Evolutionary conservation across 192 early-diverging fungal genomes (phyloP).

Genomic region (Backusella mclennaniae): DNA sequence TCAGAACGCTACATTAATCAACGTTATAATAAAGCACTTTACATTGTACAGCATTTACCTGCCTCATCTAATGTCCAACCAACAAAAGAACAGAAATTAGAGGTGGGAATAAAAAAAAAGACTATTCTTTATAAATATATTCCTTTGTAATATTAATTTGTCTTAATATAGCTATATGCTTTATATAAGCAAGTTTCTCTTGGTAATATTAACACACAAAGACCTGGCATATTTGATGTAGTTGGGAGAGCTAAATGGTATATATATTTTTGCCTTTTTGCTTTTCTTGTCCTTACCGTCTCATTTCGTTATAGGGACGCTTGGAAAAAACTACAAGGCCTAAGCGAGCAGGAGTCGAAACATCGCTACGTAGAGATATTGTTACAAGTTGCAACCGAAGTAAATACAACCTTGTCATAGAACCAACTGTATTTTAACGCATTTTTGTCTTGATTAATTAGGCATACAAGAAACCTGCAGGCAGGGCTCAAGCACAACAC

Average conservation of each 20-base stretch:
- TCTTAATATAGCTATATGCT: conserved; percentile 41
- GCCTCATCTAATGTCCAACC: conserved; percentile 39
- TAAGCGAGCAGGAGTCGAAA: conserved; percentile 46
- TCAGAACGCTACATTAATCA: conserved; percentile 32
- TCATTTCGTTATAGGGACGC: conserved; percentile 35
- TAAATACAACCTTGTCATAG: neutral
- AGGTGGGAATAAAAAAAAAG: conserved; percentile 7
- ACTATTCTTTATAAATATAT: neutral
- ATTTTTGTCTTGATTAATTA: neutral
- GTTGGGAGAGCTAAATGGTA: conserved; percentile 49
- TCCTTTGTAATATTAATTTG: neutral
- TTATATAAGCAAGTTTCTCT: conserved; percentile 51
- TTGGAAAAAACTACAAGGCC: conserved; percentile 41
- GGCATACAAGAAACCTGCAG: conserved; percentile 30
- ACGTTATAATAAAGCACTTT: conserved; percentile 34
- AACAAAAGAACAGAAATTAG: conserved; percentile 39
- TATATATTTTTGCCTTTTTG: neutral
- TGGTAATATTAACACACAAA: conserved; percentile 33
- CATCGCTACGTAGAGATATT: conserved; percentile 37
- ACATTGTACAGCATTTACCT: conserved; percentile 37
- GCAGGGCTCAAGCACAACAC: conserved; percentile 30
- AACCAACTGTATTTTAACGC: too few species aligned
- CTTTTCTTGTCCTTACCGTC: neutral
- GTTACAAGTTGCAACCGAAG: conserved; percentile 27
- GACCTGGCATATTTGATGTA: conserved; percentile 48